Evolutionary conservation across 169 alveolate genomes (phyloP), one percentile per base, ranked within the genome.

Genomic region (Cytauxzoon felis): DNA sequence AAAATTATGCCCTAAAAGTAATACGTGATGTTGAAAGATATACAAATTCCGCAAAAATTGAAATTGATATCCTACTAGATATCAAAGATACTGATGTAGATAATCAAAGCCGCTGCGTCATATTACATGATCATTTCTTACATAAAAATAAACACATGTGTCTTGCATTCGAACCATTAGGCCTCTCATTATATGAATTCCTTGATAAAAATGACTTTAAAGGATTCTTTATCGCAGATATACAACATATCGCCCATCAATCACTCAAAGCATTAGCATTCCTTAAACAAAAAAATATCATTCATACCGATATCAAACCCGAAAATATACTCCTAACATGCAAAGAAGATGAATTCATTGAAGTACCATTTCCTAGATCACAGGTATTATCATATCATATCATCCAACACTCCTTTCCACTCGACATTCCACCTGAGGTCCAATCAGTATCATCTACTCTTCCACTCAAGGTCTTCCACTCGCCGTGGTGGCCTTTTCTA

Each of bases 251-350:
- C 33, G 97, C 98, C 8, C 82, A 80, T 60, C 96, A 97, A 86
- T 78, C 94, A 49, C 88, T 96, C 69, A 84, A 87, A 49, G 96
- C 97, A 0, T 78, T 96, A 9, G 83, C 92, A 49, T 97, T 95
- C 72, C 76, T 97, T 47, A 96, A 95, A 52, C 85, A 78, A 23
- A 80, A 92, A 58, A 72, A 87, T 16, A 79, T 97, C 56, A 93
- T 98, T 3, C 99, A 97, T 81, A 96, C 99, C n/a, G 99, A 97
- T 88, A 86, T 97, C 63, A 97, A 82, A 84, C 98, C 98, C 6
- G 99, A 97, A 78, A 97, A 97, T 81, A 95, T 97, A 34, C 87
- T 97, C 29, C 88, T 97, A 27, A 84, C 76, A 2, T 75, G 79
- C 32, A 75, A 75, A 9, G 58, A 33, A 30, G 89, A 85, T 32